These are phyloP conservation scores for Fraxinus sp. DNA, from an alignment of 305 asterid genomes.

Conservation along the genomic window DNA sequence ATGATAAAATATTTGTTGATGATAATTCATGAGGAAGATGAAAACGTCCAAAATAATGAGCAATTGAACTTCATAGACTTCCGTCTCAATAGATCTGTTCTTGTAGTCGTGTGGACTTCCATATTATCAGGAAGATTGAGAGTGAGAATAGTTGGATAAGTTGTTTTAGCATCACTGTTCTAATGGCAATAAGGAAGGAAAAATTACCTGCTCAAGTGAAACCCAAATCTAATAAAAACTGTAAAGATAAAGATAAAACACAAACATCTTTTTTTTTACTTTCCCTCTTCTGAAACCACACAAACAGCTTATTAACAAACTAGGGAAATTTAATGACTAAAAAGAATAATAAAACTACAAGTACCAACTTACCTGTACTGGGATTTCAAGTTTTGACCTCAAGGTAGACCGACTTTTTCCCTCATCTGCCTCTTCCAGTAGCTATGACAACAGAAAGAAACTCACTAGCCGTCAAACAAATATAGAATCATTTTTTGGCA, in stretches of 20 bases:
- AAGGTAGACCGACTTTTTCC: slow-evolving; percentile 68
- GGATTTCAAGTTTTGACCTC: slow-evolving; percentile 92
- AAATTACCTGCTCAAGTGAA: neutral
- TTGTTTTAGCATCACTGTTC: neutral
- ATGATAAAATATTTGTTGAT: neutral
- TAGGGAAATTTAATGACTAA: slow-evolving; percentile 15
- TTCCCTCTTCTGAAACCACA: neutral
- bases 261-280: neutral
- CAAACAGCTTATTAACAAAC: slow-evolving; percentile 1
- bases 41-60: neutral
- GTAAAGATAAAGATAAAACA: neutral
- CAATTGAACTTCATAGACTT: neutral
- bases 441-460: slow-evolving; percentile 42
- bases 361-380: slow-evolving; percentile 77
- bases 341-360: slow-evolving; percentile 11
- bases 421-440: slow-evolving; percentile 96
- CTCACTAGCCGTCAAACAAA: slow-evolving; percentile 17
- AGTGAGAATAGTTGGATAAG: neutral
- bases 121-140: neutral
- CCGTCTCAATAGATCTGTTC: neutral
- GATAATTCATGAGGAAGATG: neutral
- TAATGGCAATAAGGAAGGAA: neutral
- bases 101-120: neutral
- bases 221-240: neutral
- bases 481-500: slow-evolving; percentile 4